Evolutionary conservation across 2,329 filamentous ascomycete species (phyloP).

Genomic region (Nigrospora oryzae): DNA sequence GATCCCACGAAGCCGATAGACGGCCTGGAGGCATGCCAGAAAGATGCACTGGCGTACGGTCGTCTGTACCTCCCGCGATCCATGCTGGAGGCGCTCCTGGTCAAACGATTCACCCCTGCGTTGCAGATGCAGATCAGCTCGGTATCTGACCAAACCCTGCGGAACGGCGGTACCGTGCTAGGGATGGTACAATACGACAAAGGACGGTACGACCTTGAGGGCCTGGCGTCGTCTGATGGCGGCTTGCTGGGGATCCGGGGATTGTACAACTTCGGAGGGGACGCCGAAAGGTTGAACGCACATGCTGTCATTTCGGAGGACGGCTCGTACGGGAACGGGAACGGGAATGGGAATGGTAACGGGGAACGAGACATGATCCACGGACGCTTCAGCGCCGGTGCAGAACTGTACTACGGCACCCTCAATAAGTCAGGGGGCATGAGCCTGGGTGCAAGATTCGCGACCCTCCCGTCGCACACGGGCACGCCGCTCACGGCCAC

Average conservation of each 20-base stretch:
- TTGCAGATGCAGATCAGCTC: constrained; percentile 74
- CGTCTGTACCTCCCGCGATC: constrained; percentile 77
- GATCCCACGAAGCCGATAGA: constrained; percentile 1
- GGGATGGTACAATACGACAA: constrained; percentile 73
- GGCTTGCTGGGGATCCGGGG: constrained; percentile 80
- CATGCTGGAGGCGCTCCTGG: constrained; percentile 76
- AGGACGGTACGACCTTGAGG: constrained; percentile 82
- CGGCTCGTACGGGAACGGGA: constrained; percentile 7
- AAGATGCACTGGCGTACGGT: constrained; percentile 62
- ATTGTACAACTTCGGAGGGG: constrained; percentile 87
- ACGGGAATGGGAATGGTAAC: constrained; percentile 13
- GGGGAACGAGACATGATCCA: constrained; percentile 53
- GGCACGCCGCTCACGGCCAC: constrained; percentile 93
- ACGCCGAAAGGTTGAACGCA: constrained; percentile 34
- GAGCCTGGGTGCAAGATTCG: constrained; percentile 81
- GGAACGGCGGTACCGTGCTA: constrained; percentile 68
- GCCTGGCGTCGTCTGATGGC: constrained; percentile 86
- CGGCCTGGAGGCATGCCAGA: constrained; percentile 8
- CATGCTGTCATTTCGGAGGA: constrained; percentile 7
- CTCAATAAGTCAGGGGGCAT: constrained; percentile 90
- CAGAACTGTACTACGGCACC: constrained; percentile 90
- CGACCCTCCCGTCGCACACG: constrained; percentile 70
- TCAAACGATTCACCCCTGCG: constrained; percentile 68
- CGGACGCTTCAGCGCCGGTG: constrained; percentile 83
- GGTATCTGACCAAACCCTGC: constrained; percentile 63